A percentile compares a stretch with the other conserved stretches of the same genome.
Conservation (phyloP, 805 yeast genomes). For the Brettanomyces anomalus region DNA sequence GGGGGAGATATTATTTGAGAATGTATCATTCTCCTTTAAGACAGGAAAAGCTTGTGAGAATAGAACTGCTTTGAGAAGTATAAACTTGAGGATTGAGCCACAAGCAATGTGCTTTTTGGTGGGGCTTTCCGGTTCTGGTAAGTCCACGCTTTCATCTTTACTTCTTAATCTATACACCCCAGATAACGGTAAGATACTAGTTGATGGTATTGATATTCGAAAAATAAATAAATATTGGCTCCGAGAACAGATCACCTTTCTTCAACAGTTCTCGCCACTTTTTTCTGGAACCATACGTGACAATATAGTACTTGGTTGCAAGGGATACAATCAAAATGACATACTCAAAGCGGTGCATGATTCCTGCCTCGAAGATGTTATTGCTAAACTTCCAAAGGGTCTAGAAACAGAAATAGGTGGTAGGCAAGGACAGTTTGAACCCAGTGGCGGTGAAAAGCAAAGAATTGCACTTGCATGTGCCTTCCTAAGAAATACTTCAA, state of each 20-base stretch:
- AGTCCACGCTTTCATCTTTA: conserved; percentile 68
- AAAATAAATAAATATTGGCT: conserved; percentile 43
- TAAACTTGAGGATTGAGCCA: conserved; percentile 37
- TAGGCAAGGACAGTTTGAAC: conserved; percentile 26
- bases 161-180: conserved; percentile 53
- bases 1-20: conserved; percentile 46
- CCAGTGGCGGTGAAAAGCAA: conserved; percentile 93
- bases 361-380: conserved; percentile 42
- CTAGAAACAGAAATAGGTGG: conserved; percentile 43
- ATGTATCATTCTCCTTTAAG: conserved; percentile 59
- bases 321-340: conserved; percentile 3
- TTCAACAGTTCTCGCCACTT: conserved; percentile 62
- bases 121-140: conserved; percentile 91
- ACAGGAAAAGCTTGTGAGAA: conserved; percentile 32
- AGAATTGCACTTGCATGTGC: conserved; percentile 83
- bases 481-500: conserved; percentile 56
- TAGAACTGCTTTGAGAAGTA: conserved; percentile 35
- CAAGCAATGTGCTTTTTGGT: conserved; percentile 52
- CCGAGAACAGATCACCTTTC: conserved; percentile 53
- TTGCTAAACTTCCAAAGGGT: conserved; percentile 44
- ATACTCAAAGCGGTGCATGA: conserved; percentile 39
- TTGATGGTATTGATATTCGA: conserved; percentile 45
- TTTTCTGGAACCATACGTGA: conserved; percentile 56
- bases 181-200: conserved; percentile 42
- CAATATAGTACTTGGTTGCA: conserved; percentile 35